phyloP scores from a whole-genome alignment of 2,329 filamentous ascomycete genomes.

The Westerdykella aurantiaca region DNA sequence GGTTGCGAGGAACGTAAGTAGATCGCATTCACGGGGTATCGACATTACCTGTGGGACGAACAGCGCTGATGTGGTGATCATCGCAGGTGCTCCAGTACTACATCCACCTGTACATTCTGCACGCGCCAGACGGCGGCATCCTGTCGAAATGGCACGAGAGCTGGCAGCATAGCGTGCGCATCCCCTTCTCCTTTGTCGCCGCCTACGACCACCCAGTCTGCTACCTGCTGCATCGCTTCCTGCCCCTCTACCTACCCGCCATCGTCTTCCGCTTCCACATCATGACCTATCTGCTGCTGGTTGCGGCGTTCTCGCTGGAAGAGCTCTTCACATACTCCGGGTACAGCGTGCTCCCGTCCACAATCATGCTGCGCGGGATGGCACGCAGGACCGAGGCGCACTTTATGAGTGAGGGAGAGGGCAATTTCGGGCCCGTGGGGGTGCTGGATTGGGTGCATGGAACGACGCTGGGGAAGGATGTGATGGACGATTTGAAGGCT shows the following conservation, averaged over 20 bases:
- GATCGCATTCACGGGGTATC: neutral
- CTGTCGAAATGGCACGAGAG: slow-evolving; percentile 40
- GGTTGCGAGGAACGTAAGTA: slow-evolving; percentile 51
- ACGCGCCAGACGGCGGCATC: slow-evolving; percentile 39
- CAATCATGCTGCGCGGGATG: slow-evolving; percentile 53
- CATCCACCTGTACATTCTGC: slow-evolving; percentile 67
- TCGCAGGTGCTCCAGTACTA: slow-evolving; percentile 61
- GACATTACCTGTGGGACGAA: neutral
- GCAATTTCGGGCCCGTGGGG: slow-evolving; percentile 60
- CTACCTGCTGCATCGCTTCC: slow-evolving; percentile 56
- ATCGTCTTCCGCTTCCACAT: slow-evolving; percentile 63
- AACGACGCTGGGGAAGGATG: slow-evolving; percentile 50
- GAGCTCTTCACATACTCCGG: slow-evolving; percentile 63
- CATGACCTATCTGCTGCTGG: slow-evolving; percentile 64
- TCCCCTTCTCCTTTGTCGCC: slow-evolving; percentile 58
- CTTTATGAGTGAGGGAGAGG: slow-evolving; percentile 51
- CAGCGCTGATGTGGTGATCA: neutral
- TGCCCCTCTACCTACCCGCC: slow-evolving; percentile 62
- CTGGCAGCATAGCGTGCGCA: slow-evolving; percentile 55
- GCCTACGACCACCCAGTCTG: slow-evolving; percentile 64
- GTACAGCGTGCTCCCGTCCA: slow-evolving; percentile 57
- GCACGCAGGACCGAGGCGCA: slow-evolving; percentile 55
- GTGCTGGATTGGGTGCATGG: slow-evolving; percentile 42
- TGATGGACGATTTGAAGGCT: slow-evolving; percentile 50
- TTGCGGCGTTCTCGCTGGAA: slow-evolving; percentile 58